These are phyloP conservation scores for Ensete ventricosum DNA, from an alignment of 176 grass and related monocot genomes.

Conservation along the genomic window DNA sequence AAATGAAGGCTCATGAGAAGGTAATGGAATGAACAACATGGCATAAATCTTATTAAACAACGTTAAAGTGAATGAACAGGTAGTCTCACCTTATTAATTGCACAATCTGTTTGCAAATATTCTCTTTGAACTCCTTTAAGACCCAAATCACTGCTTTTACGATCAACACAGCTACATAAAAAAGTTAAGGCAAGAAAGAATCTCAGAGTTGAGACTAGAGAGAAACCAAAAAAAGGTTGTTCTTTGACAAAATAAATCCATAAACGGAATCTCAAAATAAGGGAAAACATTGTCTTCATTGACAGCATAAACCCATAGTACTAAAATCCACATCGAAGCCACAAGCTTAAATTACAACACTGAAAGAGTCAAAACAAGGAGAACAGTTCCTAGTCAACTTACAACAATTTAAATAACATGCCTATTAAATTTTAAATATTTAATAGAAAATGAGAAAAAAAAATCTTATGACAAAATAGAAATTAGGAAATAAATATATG, in stretches of 20 bases:
- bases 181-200: slow-evolving; percentile 2
- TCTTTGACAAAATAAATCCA: neutral
- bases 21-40: neutral
- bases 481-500: neutral
- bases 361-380: neutral
- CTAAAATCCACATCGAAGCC: neutral
- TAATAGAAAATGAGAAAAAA: neutral
- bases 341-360: neutral
- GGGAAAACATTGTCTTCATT: neutral
- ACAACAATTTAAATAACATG: slow-evolving; percentile 3
- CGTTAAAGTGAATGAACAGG: slow-evolving; percentile 2
- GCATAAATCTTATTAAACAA: neutral
- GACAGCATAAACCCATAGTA: neutral
- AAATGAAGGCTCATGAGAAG: neutral
- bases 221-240: slow-evolving; percentile 10
- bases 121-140: slow-evolving; percentile 62
- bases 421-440: neutral
- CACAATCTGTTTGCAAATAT: slow-evolving; percentile 91
- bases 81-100: slow-evolving; percentile 54
- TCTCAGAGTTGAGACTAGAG: slow-evolving; percentile 14
- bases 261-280: neutral
- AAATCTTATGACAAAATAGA: neutral
- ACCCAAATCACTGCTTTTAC: slow-evolving; percentile 84
- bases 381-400: neutral
- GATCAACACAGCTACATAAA: slow-evolving; percentile 72